phyloP scores from a whole-genome alignment of 208 protist species.

The Trypanosoma rangeli region DNA sequence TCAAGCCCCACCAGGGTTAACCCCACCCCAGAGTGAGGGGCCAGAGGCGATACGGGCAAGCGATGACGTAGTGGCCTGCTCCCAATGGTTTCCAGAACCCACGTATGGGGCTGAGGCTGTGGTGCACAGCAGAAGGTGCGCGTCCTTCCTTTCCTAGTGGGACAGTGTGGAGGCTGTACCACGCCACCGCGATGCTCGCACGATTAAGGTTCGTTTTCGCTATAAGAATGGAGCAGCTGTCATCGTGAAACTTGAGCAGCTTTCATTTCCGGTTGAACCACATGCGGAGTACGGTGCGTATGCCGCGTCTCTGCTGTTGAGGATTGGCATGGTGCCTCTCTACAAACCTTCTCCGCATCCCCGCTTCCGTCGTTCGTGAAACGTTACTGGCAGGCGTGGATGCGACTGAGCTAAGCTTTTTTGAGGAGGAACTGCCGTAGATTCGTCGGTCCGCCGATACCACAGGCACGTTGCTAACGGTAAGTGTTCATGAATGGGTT shows the following conservation, averaged over 20 bases:
- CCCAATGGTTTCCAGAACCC: neutral
- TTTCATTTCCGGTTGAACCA: slow-evolving; percentile 25
- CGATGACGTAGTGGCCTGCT: neutral
- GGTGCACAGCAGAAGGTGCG: neutral
- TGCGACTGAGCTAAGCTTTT: neutral
- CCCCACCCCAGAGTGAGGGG: neutral
- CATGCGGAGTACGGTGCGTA: slow-evolving; percentile 23
- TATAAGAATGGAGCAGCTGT: slow-evolving; percentile 1
- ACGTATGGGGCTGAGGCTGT: neutral
- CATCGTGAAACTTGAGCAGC: slow-evolving; percentile 23
- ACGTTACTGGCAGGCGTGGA: neutral
- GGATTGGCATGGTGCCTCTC: slow-evolving; percentile 17
- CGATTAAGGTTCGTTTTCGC: slow-evolving; percentile 14
- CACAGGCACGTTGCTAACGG: neutral
- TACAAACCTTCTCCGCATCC: slow-evolving; percentile 1
- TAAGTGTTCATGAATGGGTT: slow-evolving; percentile 20
- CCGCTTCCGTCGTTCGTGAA: neutral
- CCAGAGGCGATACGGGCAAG: neutral
- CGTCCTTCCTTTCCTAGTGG: slow-evolving; percentile 7
- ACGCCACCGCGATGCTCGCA: slow-evolving; percentile 13
- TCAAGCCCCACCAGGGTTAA: neutral
- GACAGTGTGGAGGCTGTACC: slow-evolving; percentile 2
- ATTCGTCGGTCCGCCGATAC: neutral
- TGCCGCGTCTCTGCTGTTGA: slow-evolving; percentile 2
- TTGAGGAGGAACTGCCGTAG: slow-evolving; percentile 10